Conservation (phyloP, 495 filamentous ascomycete genomes). For the Cercophora sp. region DNA sequence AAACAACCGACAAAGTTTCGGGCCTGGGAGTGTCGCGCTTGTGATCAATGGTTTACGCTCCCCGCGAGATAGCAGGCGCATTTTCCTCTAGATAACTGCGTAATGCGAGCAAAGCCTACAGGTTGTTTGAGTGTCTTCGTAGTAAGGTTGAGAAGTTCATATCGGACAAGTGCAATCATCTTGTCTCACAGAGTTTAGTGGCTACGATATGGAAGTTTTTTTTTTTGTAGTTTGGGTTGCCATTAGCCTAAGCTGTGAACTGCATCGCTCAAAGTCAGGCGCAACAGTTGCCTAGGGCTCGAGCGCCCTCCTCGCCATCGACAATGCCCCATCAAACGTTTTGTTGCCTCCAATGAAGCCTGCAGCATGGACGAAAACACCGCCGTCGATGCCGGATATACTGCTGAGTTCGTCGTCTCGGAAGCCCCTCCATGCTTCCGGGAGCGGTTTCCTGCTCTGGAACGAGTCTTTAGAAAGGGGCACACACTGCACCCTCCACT, state of each 20-base stretch:
- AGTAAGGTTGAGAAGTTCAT: neutral
- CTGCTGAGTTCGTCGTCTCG: conserved; percentile 78
- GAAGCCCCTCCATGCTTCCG: conserved; percentile 85
- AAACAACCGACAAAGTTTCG: too few relatives aligned
- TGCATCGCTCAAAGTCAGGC: too few relatives aligned
- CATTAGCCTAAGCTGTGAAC: too few relatives aligned
- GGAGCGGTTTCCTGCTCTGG: conserved; percentile 81
- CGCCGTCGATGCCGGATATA: conserved; percentile 67
- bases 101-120: neutral
- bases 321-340: conserved; percentile 81
- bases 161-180: too few relatives aligned
- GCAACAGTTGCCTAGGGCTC: too few relatives aligned
- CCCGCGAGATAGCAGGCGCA: conserved; percentile 10
- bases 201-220: too few relatives aligned
- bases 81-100: neutral
- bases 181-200: too few relatives aligned
- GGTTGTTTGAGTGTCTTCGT: neutral
- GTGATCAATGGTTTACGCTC: conserved; percentile 13
- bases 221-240: too few relatives aligned
- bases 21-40: too few relatives aligned
- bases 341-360: conserved; percentile 96
- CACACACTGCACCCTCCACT: conserved; percentile 92
- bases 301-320: conserved; percentile 74
- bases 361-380: conserved; percentile 88
- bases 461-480: conserved; percentile 77